phyloP scores from a whole-genome alignment of 1,284 basidiomycete species.

The Heterobasidion occidentale region DNA sequence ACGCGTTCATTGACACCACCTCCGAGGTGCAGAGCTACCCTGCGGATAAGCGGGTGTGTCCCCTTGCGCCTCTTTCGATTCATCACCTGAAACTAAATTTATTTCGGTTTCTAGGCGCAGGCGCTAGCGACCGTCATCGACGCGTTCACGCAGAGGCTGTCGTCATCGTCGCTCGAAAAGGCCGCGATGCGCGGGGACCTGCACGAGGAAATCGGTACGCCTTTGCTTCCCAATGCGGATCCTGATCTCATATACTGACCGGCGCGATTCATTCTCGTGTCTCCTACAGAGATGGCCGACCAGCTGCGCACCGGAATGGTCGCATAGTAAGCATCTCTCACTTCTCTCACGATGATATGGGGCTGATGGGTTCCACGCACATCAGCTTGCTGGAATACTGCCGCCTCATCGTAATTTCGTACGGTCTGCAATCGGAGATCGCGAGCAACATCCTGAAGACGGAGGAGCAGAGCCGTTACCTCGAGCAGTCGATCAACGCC shows the following conservation, averaged over 20 bases:
- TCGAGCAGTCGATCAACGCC: conserved; percentile 21
- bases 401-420: conserved; percentile 24
- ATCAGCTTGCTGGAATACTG: conserved; percentile 23
- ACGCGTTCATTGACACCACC: conserved; percentile 19
- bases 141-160: conserved; percentile 3
- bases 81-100: too few species aligned
- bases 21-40: background rate
- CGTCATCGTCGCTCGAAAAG: conserved; percentile 6
- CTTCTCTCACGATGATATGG: background rate
- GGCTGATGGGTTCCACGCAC: background rate
- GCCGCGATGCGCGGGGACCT: background rate
- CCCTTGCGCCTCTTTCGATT: background rate
- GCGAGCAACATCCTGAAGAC: background rate
- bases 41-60: background rate
- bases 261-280: background rate
- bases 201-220: conserved; percentile 4
- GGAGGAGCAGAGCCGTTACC: background rate
- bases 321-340: conserved; percentile 15
- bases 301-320: conserved; percentile 20
- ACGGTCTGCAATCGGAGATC: conserved; percentile 20
- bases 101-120: background rate
- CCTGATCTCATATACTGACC: background rate
- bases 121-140: conserved; percentile 4
- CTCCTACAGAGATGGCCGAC: conserved; percentile 3
- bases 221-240: background rate